Conservation (phyloP, 2,329 filamentous ascomycete species). For the Aspergillus transmontanensis region DNA sequence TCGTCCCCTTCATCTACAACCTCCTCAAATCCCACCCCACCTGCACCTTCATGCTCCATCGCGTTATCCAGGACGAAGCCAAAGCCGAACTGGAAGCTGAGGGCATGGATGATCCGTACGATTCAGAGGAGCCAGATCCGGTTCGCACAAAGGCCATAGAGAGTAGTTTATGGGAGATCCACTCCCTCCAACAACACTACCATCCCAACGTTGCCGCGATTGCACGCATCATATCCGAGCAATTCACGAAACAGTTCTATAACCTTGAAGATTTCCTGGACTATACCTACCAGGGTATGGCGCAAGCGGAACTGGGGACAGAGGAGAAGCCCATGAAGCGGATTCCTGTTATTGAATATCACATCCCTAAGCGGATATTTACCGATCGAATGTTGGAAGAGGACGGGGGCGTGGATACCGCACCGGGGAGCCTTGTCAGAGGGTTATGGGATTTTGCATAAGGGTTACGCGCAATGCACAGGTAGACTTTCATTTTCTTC, state of each 20-base stretch:
- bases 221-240: slow-evolving; percentile 89
- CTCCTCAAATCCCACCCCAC: slow-evolving; percentile 84
- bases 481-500: slow-evolving; percentile 14
- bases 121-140: slow-evolving; percentile 74
- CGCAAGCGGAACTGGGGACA: slow-evolving; percentile 73
- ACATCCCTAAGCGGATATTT: slow-evolving; percentile 87
- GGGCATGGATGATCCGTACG: slow-evolving; percentile 74
- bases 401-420: slow-evolving; percentile 43
- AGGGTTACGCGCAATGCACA: background rate
- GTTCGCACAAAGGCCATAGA: slow-evolving; percentile 86
- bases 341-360: slow-evolving; percentile 84
- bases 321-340: slow-evolving; percentile 78
- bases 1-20: slow-evolving; percentile 95
- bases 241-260: slow-evolving; percentile 95
- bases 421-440: slow-evolving; percentile 39
- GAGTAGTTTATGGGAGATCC: slow-evolving; percentile 92
- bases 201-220: slow-evolving; percentile 96
- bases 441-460: slow-evolving; percentile 41
- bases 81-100: slow-evolving; percentile 62
- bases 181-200: slow-evolving; percentile 88
- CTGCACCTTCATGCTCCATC: slow-evolving; percentile 95
- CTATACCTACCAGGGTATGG: slow-evolving; percentile 76
- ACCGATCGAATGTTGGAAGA: slow-evolving; percentile 44
- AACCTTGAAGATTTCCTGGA: slow-evolving; percentile 97
- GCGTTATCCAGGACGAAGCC: slow-evolving; percentile 62